Conservation (phyloP, 306 rosid species). For the Echinosophora koreensis region DNA sequence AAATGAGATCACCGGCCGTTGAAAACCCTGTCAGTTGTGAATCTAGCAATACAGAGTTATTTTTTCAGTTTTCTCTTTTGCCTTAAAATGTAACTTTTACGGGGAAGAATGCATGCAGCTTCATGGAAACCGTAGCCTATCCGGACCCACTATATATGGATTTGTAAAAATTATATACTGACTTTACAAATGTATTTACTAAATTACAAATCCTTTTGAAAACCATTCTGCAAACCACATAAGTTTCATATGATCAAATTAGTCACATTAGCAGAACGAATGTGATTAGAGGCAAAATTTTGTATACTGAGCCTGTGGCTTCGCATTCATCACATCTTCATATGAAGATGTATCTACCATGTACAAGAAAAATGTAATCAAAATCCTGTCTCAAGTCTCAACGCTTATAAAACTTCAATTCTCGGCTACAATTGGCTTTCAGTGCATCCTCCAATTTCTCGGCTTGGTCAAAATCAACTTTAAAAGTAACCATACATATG, state of each 20-base stretch:
- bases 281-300: neutral
- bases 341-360: slow-evolving; percentile 40
- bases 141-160: neutral
- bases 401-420: slow-evolving; percentile 66
- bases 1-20: too few species aligned
- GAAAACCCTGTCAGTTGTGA: too few species aligned
- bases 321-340: slow-evolving; percentile 35
- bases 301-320: slow-evolving; percentile 33
- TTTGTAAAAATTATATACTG: slow-evolving; percentile 1
- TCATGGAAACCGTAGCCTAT: too few species aligned
- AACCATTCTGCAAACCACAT: neutral
- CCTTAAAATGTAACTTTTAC: too few species aligned
- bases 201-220: slow-evolving; percentile 18
- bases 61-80: too few species aligned
- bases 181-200: slow-evolving; percentile 29
- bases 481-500: slow-evolving; percentile 76
- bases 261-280: slow-evolving; percentile 4
- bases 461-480: slow-evolving; percentile 81
- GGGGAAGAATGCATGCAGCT: too few species aligned
- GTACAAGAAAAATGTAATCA: slow-evolving; percentile 15
- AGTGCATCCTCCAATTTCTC: slow-evolving; percentile 88
- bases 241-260: slow-evolving; percentile 25
- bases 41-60: too few species aligned
- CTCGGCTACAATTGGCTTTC: slow-evolving; percentile 80
- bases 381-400: slow-evolving; percentile 50